Base-by-base conservation (phyloP, 345 rosid species). In the Citrus medica region DNA sequence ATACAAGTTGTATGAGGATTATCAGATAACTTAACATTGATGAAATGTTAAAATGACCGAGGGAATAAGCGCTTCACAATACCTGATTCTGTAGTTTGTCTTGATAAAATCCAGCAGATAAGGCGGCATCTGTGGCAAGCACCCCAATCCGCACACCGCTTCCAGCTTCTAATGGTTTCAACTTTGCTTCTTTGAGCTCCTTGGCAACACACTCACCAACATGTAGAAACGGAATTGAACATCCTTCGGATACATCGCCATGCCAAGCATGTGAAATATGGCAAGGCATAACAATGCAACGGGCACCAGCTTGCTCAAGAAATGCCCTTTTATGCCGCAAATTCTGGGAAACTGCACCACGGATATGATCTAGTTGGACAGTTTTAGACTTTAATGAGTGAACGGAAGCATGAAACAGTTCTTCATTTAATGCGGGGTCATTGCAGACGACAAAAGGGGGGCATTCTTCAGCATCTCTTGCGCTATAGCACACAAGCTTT, bases 161-260 rank as follows among this genome's bases (percentile, higher is more conserved):
- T 24, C 93, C 92, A 64, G 91, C 88, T 78, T 87, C 92, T n/a
- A 89, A 81, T 55, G 97, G 93, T 79, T 85, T 90, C 86, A 92
- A 73, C 40, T 88, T 85, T 0, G 90, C 90, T 76, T 84, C 87
- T 81, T 83, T 73, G 9, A 92, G 90, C 82, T 90, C 95, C 77
- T 79, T 76, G 17, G 91, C 89, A 64, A 92, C 89, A 80, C 93
- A 85, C 19, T 91, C 92, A 58, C 89, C 92, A 66, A 85, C 79
- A 79, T 92, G 93, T 73, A 92, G 78, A 75, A 89, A 77, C 9
- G 92, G 92, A 71, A 84, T 75, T 5, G 79, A 82, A 77, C 93
- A 85, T 48, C 89, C 92, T 80, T 85, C 79, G 4, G 85, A 85
- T 60, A 91, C 83, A 69, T 88, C 90, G 0, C 81, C 81, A 58